These are phyloP conservation scores for Globisporangium splendens DNA, from an alignment of 352 stramenopile species.

Conservation along the genomic window DNA sequence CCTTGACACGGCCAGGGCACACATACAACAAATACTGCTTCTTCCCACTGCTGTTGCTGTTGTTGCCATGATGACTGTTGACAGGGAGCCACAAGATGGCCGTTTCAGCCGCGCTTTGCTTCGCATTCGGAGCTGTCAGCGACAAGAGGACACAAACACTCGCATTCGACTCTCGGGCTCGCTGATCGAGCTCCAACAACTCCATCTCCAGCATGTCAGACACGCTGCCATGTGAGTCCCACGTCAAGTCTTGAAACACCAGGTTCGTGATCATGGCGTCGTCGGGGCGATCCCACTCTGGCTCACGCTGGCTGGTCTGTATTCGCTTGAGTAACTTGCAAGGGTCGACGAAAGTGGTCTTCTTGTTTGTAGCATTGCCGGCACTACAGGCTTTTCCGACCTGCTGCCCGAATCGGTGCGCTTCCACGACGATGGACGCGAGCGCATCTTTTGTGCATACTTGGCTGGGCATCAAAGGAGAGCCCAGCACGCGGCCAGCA, in stretches of 20 bases:
- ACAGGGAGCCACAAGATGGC: constrained; percentile 45
- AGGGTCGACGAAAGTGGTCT: constrained; percentile 7
- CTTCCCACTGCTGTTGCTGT: constrained; percentile 7
- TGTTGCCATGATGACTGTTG: background rate
- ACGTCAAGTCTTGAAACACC: constrained; percentile 47
- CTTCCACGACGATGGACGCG: constrained; percentile 49
- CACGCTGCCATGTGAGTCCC: constrained; percentile 49
- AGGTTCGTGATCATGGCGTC: constrained; percentile 16
- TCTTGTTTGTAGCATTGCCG: background rate
- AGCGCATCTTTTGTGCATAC: constrained; percentile 48
- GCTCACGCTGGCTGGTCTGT: constrained; percentile 2
- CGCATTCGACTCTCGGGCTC: constrained; percentile 12
- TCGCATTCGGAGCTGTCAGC: background rate
- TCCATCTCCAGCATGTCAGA: constrained; percentile 57
- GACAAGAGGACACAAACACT: constrained; percentile 43
- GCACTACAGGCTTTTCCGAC: constrained; percentile 7
- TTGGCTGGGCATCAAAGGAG: constrained; percentile 15
- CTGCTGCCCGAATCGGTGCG: constrained; percentile 49
- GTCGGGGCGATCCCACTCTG: constrained; percentile 4
- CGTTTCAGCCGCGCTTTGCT: constrained; percentile 10
- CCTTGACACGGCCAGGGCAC: constrained; percentile 60
- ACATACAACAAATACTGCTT: constrained; percentile 54
- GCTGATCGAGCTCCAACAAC: constrained; percentile 45
- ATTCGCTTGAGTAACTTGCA: constrained; percentile 24
- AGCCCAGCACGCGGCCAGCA: constrained; percentile 28